Conservation (phyloP, 2,329 filamentous ascomycete genomes). For the Ophiostoma ips region DNA sequence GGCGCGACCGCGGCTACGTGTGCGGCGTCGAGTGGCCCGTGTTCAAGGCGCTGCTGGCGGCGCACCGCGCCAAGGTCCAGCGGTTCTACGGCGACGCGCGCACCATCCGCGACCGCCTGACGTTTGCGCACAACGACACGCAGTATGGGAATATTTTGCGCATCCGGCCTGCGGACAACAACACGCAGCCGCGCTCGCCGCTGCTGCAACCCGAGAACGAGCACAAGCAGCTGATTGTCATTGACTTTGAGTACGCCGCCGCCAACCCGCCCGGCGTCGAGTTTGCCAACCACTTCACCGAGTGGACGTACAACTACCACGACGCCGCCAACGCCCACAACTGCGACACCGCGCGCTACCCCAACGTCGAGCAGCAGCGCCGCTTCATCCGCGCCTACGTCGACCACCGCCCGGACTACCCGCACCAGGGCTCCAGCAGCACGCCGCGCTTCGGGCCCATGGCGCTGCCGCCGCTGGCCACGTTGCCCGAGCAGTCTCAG, state of each 20-base stretch:
- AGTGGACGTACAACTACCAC: slow-evolving; percentile 98
- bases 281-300: slow-evolving; percentile 95
- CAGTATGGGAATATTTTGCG: slow-evolving; percentile 98
- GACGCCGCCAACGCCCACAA: slow-evolving; percentile 49
- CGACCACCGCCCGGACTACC: slow-evolving; percentile 59
- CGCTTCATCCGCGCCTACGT: slow-evolving; percentile 81
- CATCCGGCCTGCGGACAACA: slow-evolving; percentile 41
- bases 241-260: slow-evolving; percentile 94
- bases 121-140: slow-evolving; percentile 97
- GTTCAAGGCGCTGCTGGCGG: slow-evolving; percentile 62
- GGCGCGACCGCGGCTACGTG: slow-evolving; percentile 60
- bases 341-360: slow-evolving; percentile 59
- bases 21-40: slow-evolving; percentile 72
- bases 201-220: slow-evolving; percentile 79
- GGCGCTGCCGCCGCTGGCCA: slow-evolving; percentile 9
- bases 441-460: slow-evolving; percentile 12
- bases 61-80: slow-evolving; percentile 63
- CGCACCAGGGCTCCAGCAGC: slow-evolving; percentile 24
- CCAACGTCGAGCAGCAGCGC: slow-evolving; percentile 64
- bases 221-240: slow-evolving; percentile 92
- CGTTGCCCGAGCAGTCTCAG: slow-evolving; percentile 11
- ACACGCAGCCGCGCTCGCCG: slow-evolving; percentile 74
- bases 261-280: slow-evolving; percentile 78
- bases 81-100: slow-evolving; percentile 43
- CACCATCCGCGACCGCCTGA: slow-evolving; percentile 57